A percentile compares a stretch with the other conserved stretches of the same genome.
Conservation (phyloP, 2,329 filamentous ascomycete genomes). For the Botrytis byssoidea region DNA sequence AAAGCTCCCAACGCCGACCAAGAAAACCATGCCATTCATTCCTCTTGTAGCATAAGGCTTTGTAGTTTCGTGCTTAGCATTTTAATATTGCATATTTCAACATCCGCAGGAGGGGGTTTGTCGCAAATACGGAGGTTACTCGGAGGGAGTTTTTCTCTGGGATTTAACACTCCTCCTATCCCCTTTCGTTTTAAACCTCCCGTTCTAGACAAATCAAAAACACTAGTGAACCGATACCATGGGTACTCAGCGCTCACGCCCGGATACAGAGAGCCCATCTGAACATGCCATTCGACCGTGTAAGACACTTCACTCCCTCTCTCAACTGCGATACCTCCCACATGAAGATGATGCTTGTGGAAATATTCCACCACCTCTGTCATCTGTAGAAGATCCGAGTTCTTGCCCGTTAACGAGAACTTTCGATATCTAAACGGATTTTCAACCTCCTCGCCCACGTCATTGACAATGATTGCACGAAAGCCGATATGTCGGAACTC, state of each 20-base stretch:
- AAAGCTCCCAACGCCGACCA: not conserved
- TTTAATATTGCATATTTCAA: not conserved
- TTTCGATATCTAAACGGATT: not conserved
- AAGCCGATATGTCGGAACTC: not conserved
- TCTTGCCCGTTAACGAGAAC: not conserved
- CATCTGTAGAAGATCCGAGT: not conserved
- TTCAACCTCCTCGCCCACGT: not conserved
- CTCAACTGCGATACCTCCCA: not conserved
- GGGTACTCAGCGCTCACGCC: not conserved
- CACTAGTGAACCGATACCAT: not conserved
- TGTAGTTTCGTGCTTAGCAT: not conserved
- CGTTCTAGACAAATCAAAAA: not conserved
- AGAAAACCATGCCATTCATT: not conserved
- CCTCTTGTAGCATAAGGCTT: not conserved
- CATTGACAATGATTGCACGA: not conserved
- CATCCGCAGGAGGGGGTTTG: not conserved
- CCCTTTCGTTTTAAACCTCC: not conserved
- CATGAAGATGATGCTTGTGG: not conserved
- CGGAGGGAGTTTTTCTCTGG: not conserved
- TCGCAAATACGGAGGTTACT: not conserved
- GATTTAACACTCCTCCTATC: not conserved
- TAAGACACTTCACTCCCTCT: not conserved
- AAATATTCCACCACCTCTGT: constrained; percentile 8
- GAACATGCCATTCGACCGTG: not conserved
- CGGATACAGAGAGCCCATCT: not conserved